Evolutionary conservation across 345 rosid genomes (phyloP).

Genomic region (Draba incana): DNA sequence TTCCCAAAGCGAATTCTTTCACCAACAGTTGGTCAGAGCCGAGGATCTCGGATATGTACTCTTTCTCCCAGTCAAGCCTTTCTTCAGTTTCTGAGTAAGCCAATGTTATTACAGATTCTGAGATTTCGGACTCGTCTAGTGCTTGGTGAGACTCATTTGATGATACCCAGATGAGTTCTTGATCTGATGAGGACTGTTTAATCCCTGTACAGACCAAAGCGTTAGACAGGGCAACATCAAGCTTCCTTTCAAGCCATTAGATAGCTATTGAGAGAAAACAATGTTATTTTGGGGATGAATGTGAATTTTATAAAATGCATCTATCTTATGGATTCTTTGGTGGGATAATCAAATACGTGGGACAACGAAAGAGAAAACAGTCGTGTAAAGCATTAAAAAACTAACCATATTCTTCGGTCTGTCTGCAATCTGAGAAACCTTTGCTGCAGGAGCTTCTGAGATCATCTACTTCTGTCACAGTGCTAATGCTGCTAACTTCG

Average conservation of each 20-base stretch:
- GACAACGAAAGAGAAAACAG: background rate
- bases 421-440: conserved; percentile 47
- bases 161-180: conserved; percentile 37
- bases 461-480: conserved; percentile 50
- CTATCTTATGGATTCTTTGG: background rate
- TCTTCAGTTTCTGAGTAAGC: conserved; percentile 34
- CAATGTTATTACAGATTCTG: conserved; percentile 43
- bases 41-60: conserved; percentile 56
- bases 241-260: conserved; percentile 7
- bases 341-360: background rate
- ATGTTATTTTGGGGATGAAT: conserved; percentile 7
- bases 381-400: conserved; percentile 4
- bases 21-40: conserved; percentile 48
- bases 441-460: conserved; percentile 41
- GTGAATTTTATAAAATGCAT: conserved; percentile 1
- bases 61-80: conserved; percentile 57
- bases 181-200: conserved; percentile 30
- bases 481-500: conserved; percentile 50
- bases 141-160: conserved; percentile 41
- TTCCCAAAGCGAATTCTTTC: conserved; percentile 50
- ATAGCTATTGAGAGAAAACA: background rate
- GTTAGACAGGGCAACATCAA: conserved; percentile 15
- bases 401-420: conserved; percentile 30
- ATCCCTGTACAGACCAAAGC: conserved; percentile 31
- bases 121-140: conserved; percentile 39